Conservation (phyloP, 2,329 filamentous ascomycete species). For the Hymenoscyphus linearis region DNA sequence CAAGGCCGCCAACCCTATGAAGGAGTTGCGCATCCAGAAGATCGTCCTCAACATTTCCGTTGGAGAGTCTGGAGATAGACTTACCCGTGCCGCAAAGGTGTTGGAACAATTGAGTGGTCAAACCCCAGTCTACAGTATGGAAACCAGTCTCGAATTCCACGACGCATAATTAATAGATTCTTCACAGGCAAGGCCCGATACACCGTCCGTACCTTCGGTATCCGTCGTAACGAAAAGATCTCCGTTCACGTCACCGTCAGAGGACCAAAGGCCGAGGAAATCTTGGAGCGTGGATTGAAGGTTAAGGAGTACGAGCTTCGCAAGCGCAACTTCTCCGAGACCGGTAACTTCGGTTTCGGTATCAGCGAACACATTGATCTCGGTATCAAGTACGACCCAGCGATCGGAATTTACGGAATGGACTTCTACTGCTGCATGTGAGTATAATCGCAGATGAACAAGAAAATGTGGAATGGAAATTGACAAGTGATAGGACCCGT, state of each 20-base stretch:
- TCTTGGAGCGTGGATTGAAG: constrained; percentile 99
- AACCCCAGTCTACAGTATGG: constrained; percentile 97
- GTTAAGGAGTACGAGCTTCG: constrained; percentile 99
- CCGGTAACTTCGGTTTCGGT: constrained; percentile 99
- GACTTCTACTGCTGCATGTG: constrained; percentile 99
- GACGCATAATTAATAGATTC: constrained; percentile 17
- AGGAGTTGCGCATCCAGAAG: constrained; percentile 99
- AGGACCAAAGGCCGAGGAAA: constrained; percentile 98
- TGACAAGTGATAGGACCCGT: constrained; percentile 60
- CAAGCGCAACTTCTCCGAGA: constrained; percentile 99
- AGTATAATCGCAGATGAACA: constrained; percentile 35
- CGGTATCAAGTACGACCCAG: constrained; percentile 99
- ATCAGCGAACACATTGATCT: constrained; percentile 99
- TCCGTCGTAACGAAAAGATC: constrained; percentile 99
- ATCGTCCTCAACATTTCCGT: constrained; percentile 99
- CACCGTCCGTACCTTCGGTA: constrained; percentile 99
- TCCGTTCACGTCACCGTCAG: constrained; percentile 98
- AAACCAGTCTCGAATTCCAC: constrained; percentile 12
- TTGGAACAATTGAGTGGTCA: constrained; percentile 99
- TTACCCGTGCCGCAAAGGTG: constrained; percentile 99
- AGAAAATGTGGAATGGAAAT: not conserved
- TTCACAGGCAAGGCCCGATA: constrained; percentile 92
- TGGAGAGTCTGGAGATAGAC: constrained; percentile 99
- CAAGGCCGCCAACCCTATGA: constrained; percentile 97
- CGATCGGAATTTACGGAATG: constrained; percentile 99